phyloP scores from a whole-genome alignment of 164 flowering plant genomes.

The Brasenia schreberi region DNA sequence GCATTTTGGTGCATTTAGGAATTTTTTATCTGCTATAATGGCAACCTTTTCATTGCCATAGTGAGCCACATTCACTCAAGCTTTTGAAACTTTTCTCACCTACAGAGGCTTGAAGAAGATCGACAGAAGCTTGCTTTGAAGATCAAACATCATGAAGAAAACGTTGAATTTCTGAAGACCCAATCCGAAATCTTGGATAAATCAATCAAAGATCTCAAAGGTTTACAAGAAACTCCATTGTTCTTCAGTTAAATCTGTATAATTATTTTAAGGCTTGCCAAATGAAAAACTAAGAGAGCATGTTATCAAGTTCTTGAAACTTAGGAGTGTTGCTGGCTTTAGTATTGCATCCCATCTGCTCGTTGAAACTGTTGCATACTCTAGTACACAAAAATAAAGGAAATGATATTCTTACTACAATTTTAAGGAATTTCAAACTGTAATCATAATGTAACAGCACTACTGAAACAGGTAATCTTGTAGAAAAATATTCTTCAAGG shows the following conservation, averaged over 20 bases:
- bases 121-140: slow-evolving; percentile 35
- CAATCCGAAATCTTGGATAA: slow-evolving; percentile 38
- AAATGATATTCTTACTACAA: background rate
- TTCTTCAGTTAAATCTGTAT: background rate
- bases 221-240: slow-evolving; percentile 12
- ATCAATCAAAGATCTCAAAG: slow-evolving; percentile 64
- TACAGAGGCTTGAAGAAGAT: slow-evolving; percentile 67
- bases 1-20: background rate
- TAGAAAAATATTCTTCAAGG: slow-evolving; percentile 36
- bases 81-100: background rate
- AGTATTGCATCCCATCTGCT: background rate
- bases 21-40: background rate
- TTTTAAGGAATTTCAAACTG: background rate
- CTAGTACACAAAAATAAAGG: background rate
- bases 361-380: background rate
- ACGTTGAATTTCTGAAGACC: slow-evolving; percentile 33
- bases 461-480: slow-evolving; percentile 34
- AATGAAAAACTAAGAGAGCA: too few species aligned
- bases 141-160: slow-evolving; percentile 70
- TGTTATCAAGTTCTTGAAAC: too few species aligned
- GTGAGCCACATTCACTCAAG: background rate
- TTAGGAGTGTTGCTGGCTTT: too few species aligned
- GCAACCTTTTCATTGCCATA: too few species aligned
- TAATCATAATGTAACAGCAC: slow-evolving; percentile 2
- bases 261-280: too few species aligned